Conservation (phyloP, 1,284 basidiomycete genomes). For the Omphalotus olearius region DNA sequence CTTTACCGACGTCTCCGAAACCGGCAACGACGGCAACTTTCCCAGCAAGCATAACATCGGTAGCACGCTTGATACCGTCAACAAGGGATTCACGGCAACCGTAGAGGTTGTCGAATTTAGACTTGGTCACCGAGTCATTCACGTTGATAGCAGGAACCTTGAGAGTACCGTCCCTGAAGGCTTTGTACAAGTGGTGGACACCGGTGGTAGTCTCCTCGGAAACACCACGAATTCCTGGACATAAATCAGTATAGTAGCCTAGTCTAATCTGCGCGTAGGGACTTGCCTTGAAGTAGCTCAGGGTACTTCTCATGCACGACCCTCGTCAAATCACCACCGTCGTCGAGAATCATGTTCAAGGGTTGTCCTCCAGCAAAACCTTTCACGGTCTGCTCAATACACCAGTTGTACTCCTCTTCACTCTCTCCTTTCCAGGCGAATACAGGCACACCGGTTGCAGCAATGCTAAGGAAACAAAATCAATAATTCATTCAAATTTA, state of each 20-base stretch:
- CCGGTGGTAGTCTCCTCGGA: conserved; percentile 99
- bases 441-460: conserved; percentile 96
- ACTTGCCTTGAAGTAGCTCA: conserved; percentile 72
- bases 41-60: conserved; percentile 99
- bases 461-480: conserved; percentile 56
- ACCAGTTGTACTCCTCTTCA: conserved; percentile 98
- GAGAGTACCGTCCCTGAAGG: conserved; percentile 92
- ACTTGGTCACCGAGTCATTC: conserved; percentile 99
- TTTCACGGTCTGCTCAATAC: conserved; percentile 92
- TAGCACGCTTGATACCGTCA: conserved; percentile 99
- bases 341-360: conserved; percentile 99
- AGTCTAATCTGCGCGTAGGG: neutral
- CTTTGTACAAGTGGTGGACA: conserved; percentile 99
- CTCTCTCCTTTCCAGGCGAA: conserved; percentile 99
- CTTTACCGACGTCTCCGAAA: conserved; percentile 99
- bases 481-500: conserved; percentile 6
- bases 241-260: neutral
- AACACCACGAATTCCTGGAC: conserved; percentile 80
- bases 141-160: conserved; percentile 99
- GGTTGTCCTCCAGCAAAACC: conserved; percentile 79
- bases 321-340: conserved; percentile 95
- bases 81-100: conserved; percentile 99
- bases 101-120: conserved; percentile 97
- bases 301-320: conserved; percentile 97
- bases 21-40: conserved; percentile 99